Base-by-base conservation (phyloP, 352 stramenopile species). In the Phytophthora uliginosa region DNA sequence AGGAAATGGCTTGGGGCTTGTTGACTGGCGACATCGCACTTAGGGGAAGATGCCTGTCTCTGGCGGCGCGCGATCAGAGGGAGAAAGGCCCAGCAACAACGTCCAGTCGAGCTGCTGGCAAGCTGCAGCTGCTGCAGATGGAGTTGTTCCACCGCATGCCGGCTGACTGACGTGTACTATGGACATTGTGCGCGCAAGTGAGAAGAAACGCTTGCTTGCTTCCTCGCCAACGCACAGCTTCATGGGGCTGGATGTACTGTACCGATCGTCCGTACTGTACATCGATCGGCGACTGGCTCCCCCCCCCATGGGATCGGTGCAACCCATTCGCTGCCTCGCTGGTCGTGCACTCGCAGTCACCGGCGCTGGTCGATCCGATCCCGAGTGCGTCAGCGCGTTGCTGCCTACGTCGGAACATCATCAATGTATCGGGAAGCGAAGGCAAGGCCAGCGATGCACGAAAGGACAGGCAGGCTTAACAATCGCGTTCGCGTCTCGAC, bases 11-110 rank as follows among this genome's bases (percentile, higher is more conserved):
- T 53, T 17, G 42, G 17, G 3, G 17, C 8, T 51, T 50, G 34
- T 55, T 69, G 58, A 63, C 65, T 77, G 59, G 71, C 71, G 70
- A 50, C 42, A 77, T 66, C 64, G 17, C 38, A 53, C 20, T 45
- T 45, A 45, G 38, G 38, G 8, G 4, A 13, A 45, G 38, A 45
- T 45, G 55, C 34, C 28, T 26, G 38, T 56, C 60, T 59, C 52
- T 22, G 52, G 15, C 51, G 26, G 9, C 52, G 28, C 52, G 26
- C 20, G 54, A 59, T 53, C 56, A 71, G 38, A 40, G 31, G 47
- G 56, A 55, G 38, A 61, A 36, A 61, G 54, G 57, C 57, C 50
- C 20, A 61, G 48, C 51, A 53, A 17, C 20, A 73, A 54, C 65
- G 65, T 67, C 58, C 65, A 20, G 50, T 71, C 9, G 52, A 68